Evolutionary conservation across 805 yeast species (phyloP).

Genomic region (Schwanniomyces yamadae): DNA sequence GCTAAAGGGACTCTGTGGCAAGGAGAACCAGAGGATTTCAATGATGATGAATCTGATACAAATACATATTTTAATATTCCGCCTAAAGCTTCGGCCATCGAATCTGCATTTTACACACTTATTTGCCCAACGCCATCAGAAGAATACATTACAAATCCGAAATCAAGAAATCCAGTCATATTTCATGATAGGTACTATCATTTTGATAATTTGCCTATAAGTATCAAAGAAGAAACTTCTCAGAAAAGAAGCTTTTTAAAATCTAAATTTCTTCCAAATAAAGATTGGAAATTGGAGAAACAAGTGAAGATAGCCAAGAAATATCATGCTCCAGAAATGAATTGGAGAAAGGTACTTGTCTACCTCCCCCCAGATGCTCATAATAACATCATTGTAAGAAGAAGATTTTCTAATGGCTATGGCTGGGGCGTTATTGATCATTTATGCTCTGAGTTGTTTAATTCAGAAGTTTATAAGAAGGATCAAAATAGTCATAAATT

Average conservation of each 20-base stretch:
- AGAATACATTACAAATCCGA: constrained; percentile 33
- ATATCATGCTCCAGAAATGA: constrained; percentile 35
- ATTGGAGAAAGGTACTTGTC: constrained; percentile 46
- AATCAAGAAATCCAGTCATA: constrained; percentile 32
- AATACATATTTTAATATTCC: constrained; percentile 37
- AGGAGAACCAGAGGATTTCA: constrained; percentile 5
- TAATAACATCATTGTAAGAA: constrained; percentile 42
- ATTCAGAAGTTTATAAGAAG: neutral
- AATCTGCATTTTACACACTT: constrained; percentile 39
- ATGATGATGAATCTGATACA: constrained; percentile 7
- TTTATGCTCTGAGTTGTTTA: constrained; percentile 28
- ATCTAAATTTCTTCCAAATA: constrained; percentile 22
- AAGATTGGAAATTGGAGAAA: constrained; percentile 36
- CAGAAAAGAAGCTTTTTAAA: constrained; percentile 6
- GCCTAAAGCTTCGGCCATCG: constrained; percentile 43
- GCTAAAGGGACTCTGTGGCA: constrained; percentile 17
- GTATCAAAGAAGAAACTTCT: constrained; percentile 15
- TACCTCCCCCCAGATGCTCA: constrained; percentile 47
- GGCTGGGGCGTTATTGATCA: constrained; percentile 50
- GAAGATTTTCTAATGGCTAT: constrained; percentile 44
- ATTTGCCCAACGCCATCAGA: constrained; percentile 40
- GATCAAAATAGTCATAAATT: too few species aligned
- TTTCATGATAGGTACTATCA: constrained; percentile 44
- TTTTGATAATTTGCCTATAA: constrained; percentile 26
- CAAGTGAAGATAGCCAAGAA: constrained; percentile 43